Conservation (phyloP, 208 protist species). For the Leishmania lainsoni region DNA sequence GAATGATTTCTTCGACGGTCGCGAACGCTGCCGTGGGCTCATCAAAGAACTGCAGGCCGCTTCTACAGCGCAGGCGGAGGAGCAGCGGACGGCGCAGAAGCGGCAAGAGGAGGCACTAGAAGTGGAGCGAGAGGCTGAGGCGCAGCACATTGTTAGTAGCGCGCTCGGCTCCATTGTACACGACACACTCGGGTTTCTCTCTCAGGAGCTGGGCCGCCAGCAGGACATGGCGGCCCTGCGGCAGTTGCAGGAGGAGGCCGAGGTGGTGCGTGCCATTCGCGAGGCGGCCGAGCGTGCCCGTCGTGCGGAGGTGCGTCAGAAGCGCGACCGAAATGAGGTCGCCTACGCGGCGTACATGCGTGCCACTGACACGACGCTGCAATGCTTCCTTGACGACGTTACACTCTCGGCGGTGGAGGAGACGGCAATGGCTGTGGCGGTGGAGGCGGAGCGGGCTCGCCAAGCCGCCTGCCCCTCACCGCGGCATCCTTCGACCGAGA, state of each 20-base stretch:
- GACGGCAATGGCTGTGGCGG: conserved; percentile 73
- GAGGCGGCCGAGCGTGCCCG: conserved; percentile 81
- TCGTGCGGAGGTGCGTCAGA: conserved; percentile 62
- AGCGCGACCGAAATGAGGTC: conserved; percentile 76
- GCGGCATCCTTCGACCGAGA: conserved; percentile 21
- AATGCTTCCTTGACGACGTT: conserved; percentile 72
- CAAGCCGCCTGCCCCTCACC: conserved; percentile 42
- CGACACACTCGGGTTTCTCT: conserved; percentile 87
- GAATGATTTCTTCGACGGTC: conserved; percentile 95
- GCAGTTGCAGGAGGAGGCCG: conserved; percentile 56
- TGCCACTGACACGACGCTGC: conserved; percentile 62
- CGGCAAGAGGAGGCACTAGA: conserved; percentile 38
- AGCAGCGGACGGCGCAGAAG: conserved; percentile 44
- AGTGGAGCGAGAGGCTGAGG: conserved; percentile 52
- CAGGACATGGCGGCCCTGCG: conserved; percentile 68
- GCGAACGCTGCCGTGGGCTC: conserved; percentile 90
- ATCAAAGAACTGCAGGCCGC: conserved; percentile 93
- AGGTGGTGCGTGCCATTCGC: conserved; percentile 66
- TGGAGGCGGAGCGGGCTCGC: conserved; percentile 49
- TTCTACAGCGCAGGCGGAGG: conserved; percentile 81
- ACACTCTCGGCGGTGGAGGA: conserved; percentile 42
- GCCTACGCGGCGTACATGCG: conserved; percentile 67
- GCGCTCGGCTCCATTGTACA: conserved; percentile 81
- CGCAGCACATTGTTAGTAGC: conserved; percentile 52
- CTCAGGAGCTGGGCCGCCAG: conserved; percentile 83